These are phyloP conservation scores for Pythium monospermum DNA, from an alignment of 352 stramenopile species.

Conservation along the genomic window DNA sequence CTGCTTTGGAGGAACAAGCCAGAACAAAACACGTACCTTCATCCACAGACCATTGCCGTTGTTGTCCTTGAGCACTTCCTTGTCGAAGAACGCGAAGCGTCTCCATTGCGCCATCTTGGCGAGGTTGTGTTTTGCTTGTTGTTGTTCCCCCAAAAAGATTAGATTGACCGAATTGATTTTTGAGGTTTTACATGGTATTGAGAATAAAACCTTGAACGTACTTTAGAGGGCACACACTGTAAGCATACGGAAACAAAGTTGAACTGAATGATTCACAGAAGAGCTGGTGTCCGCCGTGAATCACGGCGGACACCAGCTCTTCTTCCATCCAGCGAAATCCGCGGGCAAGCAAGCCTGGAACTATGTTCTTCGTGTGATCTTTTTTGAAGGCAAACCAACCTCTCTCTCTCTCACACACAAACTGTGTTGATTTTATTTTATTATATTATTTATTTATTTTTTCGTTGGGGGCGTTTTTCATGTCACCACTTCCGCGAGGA, in stretches of 20 bases:
- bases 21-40: slow-evolving; percentile 41
- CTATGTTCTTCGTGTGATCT: too few species aligned
- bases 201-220: slow-evolving; percentile 15
- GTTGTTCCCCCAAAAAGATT: not conserved
- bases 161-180: not conserved
- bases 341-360: too few species aligned
- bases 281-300: too few species aligned
- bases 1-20: too few species aligned
- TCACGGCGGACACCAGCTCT: too few species aligned
- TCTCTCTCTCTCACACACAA: too few species aligned
- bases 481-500: slow-evolving; percentile 31
- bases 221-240: slow-evolving; percentile 8
- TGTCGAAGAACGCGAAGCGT: slow-evolving; percentile 88
- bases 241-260: too few species aligned
- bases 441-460: too few species aligned
- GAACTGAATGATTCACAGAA: too few species aligned
- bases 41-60: slow-evolving; percentile 80
- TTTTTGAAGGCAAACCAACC: too few species aligned
- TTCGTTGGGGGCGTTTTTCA: not conserved
- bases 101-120: slow-evolving; percentile 83
- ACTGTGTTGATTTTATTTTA: too few species aligned
- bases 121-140: not conserved
- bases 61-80: slow-evolving; percentile 80
- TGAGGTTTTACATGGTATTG: slow-evolving; percentile 2
- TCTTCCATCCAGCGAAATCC: too few species aligned